Percentiles rank a stretch among this genome's conserved stretches.
These are phyloP conservation scores for Boletus mariae DNA, from an alignment of 1,284 basidiomycete species.

Conservation along the genomic window DNA sequence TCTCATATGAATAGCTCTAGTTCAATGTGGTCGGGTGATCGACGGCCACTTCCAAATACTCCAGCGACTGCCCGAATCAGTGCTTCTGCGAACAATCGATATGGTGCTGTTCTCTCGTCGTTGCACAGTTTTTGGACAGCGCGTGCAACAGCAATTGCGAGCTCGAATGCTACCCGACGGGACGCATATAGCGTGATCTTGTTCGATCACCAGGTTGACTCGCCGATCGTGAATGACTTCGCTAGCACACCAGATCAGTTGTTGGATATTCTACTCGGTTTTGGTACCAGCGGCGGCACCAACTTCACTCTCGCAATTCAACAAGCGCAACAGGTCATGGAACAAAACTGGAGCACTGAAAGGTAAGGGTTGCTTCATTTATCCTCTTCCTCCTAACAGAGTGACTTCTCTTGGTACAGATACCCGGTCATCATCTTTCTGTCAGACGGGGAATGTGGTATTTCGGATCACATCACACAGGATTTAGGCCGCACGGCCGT, in stretches of 20 bases:
- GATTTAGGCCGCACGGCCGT: slow-evolving; percentile 46
- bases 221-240: slow-evolving; percentile 46
- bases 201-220: slow-evolving; percentile 37
- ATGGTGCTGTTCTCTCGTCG: slow-evolving; percentile 57
- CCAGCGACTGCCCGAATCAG: slow-evolving; percentile 42
- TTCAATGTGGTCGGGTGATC: slow-evolving; percentile 47
- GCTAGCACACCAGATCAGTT: slow-evolving; percentile 45
- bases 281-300: slow-evolving; percentile 41
- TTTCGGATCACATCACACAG: slow-evolving; percentile 41
- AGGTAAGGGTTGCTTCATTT: slow-evolving; percentile 34
- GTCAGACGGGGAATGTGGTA: slow-evolving; percentile 53
- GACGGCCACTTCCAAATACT: slow-evolving; percentile 43
- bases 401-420: slow-evolving; percentile 28
- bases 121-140: slow-evolving; percentile 54
- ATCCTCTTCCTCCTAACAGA: background rate
- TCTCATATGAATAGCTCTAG: slow-evolving; percentile 39
- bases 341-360: slow-evolving; percentile 52
- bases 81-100: slow-evolving; percentile 42
- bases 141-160: slow-evolving; percentile 39
- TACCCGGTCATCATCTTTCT: slow-evolving; percentile 62
- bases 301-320: slow-evolving; percentile 45
- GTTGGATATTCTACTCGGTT: slow-evolving; percentile 38
- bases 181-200: slow-evolving; percentile 59
- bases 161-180: slow-evolving; percentile 35
- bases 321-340: slow-evolving; percentile 40